A percentile compares a stretch with the other conserved stretches of the same genome.
Evolutionary conservation across 306 rosid species (phyloP).

Genomic region (Benincasa hispida): DNA sequence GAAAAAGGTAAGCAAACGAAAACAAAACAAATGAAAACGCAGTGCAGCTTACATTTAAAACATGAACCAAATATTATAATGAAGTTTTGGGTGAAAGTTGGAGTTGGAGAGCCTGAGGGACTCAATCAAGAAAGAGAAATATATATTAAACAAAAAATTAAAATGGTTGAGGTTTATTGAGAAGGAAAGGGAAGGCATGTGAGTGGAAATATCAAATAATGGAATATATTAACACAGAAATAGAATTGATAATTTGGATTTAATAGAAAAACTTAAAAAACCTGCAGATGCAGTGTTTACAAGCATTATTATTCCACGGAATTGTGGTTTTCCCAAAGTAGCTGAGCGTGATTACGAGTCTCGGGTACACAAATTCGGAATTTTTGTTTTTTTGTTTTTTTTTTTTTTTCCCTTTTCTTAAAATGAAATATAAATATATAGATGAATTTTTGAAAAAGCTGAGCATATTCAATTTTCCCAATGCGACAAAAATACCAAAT

Average conservation of each 20-base stretch:
- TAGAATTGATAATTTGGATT: neutral
- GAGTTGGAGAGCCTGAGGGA: too few relatives aligned
- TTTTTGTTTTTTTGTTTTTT: neutral
- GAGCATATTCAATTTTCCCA: slow-evolving; percentile 73
- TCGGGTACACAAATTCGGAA: neutral
- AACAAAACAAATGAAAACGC: too few relatives aligned
- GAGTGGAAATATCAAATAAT: neutral
- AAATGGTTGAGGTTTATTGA: too few relatives aligned
- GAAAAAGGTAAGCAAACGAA: too few relatives aligned
- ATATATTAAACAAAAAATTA: too few relatives aligned
- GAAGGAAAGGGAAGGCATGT: neutral
- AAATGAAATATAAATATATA: too few relatives aligned
- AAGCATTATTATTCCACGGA: neutral
- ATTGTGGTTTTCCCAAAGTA: slow-evolving; percentile 1
- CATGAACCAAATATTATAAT: too few relatives aligned
- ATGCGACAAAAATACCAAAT: slow-evolving; percentile 84
- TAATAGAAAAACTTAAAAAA: neutral
- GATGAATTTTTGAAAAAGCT: neutral
- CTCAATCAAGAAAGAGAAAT: too few relatives aligned
- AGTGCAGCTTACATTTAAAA: too few relatives aligned
- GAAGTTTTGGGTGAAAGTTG: too few relatives aligned
- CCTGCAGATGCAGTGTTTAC: neutral
- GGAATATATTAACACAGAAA: neutral
- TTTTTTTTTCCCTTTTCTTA: neutral
- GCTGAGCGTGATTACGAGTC: neutral